A percentile compares a stretch with the other conserved stretches of the same genome.
These are phyloP conservation scores for Leccinum angustisporum DNA, from an alignment of 1,284 basidiomycete genomes.

Conservation along the genomic window DNA sequence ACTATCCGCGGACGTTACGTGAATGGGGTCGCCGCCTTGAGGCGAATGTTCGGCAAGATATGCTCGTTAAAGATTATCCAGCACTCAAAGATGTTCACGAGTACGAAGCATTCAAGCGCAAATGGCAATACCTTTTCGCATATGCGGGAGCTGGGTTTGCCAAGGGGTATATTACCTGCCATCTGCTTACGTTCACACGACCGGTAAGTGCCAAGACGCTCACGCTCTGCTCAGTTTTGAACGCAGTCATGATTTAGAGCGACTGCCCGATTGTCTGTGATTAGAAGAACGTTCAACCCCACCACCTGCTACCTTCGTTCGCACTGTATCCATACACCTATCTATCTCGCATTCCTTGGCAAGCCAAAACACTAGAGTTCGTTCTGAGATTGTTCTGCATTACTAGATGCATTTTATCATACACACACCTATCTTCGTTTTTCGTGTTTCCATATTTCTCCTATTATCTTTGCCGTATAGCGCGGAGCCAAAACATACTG, in stretches of 20 bases:
- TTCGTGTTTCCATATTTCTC: conserved; percentile 16
- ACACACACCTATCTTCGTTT: conserved; percentile 19
- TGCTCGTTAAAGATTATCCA: conserved; percentile 57
- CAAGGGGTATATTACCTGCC: conserved; percentile 74
- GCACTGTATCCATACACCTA: conserved; percentile 26
- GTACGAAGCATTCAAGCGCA: conserved; percentile 66
- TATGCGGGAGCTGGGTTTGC: conserved; percentile 75
- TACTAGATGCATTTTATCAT: conserved; percentile 23
- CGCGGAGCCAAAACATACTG: conserved; percentile 27
- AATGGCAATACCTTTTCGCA: conserved; percentile 78
- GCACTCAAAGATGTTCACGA: conserved; percentile 50
- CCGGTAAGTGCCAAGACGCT: conserved; percentile 40
- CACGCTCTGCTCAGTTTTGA: conserved; percentile 4
- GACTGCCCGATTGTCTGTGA: conserved; percentile 33
- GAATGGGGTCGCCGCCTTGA: conserved; percentile 83
- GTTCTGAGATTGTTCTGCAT: conserved; percentile 14
- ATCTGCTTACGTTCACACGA: conserved; percentile 69
- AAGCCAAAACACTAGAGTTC: conserved; percentile 19
- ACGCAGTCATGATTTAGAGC: conserved; percentile 17
- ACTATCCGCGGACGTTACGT: conserved; percentile 87
- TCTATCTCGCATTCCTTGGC: conserved; percentile 4
- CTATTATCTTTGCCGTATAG: conserved; percentile 10
- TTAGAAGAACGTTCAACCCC: conserved; percentile 18
- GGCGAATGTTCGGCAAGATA: conserved; percentile 56
- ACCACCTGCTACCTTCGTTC: conserved; percentile 15